Evolutionary conservation across 78 protist species (phyloP).

Genomic region (slime mould (Dictyostelium discoideum)): DNA sequence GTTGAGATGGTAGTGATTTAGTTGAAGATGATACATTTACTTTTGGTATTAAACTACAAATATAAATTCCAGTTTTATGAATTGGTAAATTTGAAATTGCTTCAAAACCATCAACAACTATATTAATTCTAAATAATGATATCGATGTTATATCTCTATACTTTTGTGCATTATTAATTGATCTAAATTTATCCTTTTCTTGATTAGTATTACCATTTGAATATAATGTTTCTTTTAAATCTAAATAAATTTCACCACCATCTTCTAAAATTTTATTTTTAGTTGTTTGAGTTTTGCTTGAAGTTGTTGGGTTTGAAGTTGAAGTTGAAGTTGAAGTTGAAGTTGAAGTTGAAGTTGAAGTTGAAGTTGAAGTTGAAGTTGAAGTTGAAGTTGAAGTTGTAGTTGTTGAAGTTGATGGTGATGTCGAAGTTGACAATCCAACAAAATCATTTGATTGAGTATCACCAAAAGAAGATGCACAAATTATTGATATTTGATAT

Average conservation of each 20-base stretch:
- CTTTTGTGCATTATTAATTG: slow-evolving; percentile 28
- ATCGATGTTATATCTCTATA: slow-evolving; percentile 63
- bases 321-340: background rate
- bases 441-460: background rate
- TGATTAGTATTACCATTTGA: background rate
- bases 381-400: background rate
- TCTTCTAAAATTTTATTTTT: background rate
- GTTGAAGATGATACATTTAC: background rate
- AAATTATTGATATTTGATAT: background rate
- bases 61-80: slow-evolving; percentile 20
- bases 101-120: slow-evolving; percentile 1
- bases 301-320: background rate
- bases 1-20: background rate
- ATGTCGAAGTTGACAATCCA: background rate
- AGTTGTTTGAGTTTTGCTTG: background rate
- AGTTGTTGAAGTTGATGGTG: background rate
- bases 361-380: background rate
- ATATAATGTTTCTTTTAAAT: background rate
- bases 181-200: slow-evolving; percentile 3
- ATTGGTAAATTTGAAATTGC: slow-evolving; percentile 44
- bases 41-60: background rate
- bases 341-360: background rate
- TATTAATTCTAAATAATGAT: slow-evolving; percentile 18
- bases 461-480: background rate
- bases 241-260: slow-evolving; percentile 21